Evolutionary conservation across 345 rosid species (phyloP), one percentile per base, ranked within the genome.

Genomic region (Moringa oleifera): DNA sequence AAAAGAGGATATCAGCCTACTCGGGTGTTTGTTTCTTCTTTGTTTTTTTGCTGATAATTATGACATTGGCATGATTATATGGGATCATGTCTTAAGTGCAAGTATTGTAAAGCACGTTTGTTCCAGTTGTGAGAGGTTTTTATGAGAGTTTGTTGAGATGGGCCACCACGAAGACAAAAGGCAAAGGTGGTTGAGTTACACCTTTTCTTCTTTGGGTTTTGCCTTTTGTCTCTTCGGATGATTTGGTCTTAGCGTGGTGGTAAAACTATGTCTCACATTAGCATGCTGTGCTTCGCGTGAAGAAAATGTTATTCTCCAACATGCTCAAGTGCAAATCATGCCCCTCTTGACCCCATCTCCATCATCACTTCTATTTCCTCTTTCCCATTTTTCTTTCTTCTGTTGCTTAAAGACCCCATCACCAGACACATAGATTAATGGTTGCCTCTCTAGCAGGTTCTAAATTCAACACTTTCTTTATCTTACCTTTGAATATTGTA

Each of bases 251-350:
- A n/a, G 46, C 67, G 28, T 41, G 57, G 55, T n/a, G n/a, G n/a
- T n/a, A n/a, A 47, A 20, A 20, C 45, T 22, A 54, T 18, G 49
- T 25, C 47, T 19, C 6, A 47, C 15, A 5, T 19, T 19, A 47
- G 62, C 64, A 68, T 58, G 73, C 63, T 69, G 41, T 55, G 58
- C 36, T 37, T 25, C 31, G 25, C 61, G 62, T 56, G 59, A 73
- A 60, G 69, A 47, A 59, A 56, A 65, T 45, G 37, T 4, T 63
- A 55, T 53, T 67, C 68, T 61, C 69, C 62, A 59, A 46, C 75
- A 66, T 71, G 63, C 74, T 79, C 61, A 31, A 79, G 79, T 75
- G 80, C 65, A 66, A 59, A 79, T 75, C 77, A 79, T 79, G 46
- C 62, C 52, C 57, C 58, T 53, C 61, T 61, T 79, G 73, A 75